Evolutionary conservation across 2,329 filamentous ascomycete genomes (phyloP).

Genomic region (Botryotinia convoluta): DNA sequence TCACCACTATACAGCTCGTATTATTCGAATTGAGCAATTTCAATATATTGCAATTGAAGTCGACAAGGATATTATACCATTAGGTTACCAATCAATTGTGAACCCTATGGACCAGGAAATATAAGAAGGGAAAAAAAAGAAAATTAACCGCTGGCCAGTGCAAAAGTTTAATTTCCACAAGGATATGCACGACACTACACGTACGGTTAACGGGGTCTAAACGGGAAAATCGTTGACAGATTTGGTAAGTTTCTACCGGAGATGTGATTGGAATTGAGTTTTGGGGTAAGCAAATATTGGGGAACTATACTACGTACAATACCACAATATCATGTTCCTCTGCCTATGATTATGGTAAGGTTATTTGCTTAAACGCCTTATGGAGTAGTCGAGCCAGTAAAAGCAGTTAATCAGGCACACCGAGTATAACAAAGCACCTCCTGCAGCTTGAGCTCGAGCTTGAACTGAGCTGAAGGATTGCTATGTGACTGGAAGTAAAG

Average conservation of each 20-base stretch:
- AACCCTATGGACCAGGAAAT: background rate
- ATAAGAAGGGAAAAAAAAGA: background rate
- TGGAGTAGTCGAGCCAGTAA: background rate
- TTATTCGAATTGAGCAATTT: background rate
- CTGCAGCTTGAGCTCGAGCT: background rate
- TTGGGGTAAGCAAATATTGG: background rate
- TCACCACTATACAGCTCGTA: background rate
- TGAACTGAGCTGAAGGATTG: background rate
- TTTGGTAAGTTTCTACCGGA: background rate
- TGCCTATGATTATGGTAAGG: background rate
- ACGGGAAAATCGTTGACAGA: background rate
- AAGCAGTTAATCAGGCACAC: background rate
- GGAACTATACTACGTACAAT: background rate
- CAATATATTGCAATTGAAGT: background rate
- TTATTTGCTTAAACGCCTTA: background rate
- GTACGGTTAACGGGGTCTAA: background rate
- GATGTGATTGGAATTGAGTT: background rate
- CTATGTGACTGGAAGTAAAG: background rate
- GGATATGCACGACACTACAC: background rate
- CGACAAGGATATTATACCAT: background rate
- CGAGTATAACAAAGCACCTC: background rate
- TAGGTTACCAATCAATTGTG: background rate
- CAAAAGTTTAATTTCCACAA: constrained; percentile 5
- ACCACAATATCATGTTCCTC: background rate
- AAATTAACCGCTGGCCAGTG: background rate